Percentiles rank a stretch among this genome's conserved stretches.
phyloP scores from a whole-genome alignment of 2,329 filamentous ascomycete species.

The Lasiodiplodia gonubiensis region DNA sequence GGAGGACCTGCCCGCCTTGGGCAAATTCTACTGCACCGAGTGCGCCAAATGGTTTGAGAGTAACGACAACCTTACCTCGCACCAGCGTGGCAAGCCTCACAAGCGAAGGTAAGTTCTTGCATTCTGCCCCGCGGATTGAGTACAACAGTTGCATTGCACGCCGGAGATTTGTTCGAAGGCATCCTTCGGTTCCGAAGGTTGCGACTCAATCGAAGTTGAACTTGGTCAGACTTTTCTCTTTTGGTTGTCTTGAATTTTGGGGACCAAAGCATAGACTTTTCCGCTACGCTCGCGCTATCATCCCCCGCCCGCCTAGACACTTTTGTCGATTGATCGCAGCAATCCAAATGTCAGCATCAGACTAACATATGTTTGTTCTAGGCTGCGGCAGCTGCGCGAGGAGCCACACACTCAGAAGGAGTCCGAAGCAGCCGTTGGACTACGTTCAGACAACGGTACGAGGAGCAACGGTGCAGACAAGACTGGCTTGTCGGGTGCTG shows the following conservation, averaged over 20 bases:
- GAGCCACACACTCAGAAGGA: conserved; percentile 86
- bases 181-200: background rate
- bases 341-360: background rate
- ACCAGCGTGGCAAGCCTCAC: conserved; percentile 88
- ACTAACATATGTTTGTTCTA: conserved; percentile 45
- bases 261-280: background rate
- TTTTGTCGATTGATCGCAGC: background rate
- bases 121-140: background rate
- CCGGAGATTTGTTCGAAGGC: background rate
- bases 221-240: background rate
- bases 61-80: conserved; percentile 74
- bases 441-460: conserved; percentile 71
- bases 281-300: background rate
- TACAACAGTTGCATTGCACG: background rate
- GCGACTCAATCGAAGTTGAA: background rate
- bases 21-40: conserved; percentile 85
- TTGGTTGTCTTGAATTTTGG: background rate
- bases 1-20: conserved; percentile 88
- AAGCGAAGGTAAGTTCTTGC: conserved; percentile 72
- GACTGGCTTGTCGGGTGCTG: conserved; percentile 16
- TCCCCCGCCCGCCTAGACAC: background rate
- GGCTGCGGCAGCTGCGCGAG: conserved; percentile 80
- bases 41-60: conserved; percentile 97
- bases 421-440: conserved; percentile 78
- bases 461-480: conserved; percentile 36